These are phyloP conservation scores for Trichoderma atroviride DNA, from an alignment of 2,329 filamentous ascomycete species.

Conservation along the genomic window DNA sequence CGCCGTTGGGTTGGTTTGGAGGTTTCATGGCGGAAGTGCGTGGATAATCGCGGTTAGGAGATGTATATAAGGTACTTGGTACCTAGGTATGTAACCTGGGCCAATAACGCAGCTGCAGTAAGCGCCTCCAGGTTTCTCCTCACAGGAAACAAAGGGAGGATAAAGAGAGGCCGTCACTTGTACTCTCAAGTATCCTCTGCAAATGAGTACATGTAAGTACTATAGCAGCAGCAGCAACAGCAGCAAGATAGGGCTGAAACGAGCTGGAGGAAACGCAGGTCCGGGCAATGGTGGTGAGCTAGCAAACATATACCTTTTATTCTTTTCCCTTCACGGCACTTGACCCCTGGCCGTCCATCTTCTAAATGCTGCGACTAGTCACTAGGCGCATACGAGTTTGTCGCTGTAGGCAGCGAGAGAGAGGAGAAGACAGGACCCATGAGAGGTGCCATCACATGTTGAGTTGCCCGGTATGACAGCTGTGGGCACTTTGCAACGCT, in stretches of 20 bases:
- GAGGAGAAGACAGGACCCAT: neutral
- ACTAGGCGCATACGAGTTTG: neutral
- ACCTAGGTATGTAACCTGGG: neutral
- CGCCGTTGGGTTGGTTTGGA: neutral
- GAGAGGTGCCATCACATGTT: slow-evolving; percentile 19
- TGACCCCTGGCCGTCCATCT: slow-evolving; percentile 4
- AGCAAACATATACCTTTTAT: slow-evolving; percentile 16
- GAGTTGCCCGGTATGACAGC: neutral
- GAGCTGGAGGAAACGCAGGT: slow-evolving; percentile 7
- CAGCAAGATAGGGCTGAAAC: slow-evolving; percentile 11
- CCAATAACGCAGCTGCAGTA: neutral
- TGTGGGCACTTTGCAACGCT: neutral
- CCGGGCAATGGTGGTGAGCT: slow-evolving; percentile 11
- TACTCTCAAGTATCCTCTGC: neutral
- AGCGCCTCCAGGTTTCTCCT: neutral
- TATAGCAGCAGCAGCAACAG: no score
- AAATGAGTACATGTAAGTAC: neutral
- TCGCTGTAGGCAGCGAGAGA: slow-evolving; percentile 6
- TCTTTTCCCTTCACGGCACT: neutral
- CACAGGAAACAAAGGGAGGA: neutral
- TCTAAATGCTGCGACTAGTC: neutral
- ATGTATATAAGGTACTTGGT: neutral
- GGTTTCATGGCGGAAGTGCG: neutral
- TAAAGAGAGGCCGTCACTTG: neutral
- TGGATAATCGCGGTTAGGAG: neutral